These are phyloP conservation scores for Paramecium sonneborni DNA, from an alignment of 73 alveolate genomes.

Conservation along the genomic window DNA sequence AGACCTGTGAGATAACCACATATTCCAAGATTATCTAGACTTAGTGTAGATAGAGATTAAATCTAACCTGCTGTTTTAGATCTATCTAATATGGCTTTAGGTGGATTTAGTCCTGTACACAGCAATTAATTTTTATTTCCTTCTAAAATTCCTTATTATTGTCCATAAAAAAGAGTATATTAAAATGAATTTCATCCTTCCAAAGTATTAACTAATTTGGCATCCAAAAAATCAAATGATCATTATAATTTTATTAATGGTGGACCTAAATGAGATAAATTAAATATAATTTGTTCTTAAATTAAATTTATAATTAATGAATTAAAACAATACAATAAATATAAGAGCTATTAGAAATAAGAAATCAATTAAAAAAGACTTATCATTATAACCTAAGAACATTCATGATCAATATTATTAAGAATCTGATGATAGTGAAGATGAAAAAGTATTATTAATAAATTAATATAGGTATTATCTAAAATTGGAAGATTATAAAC, in stretches of 20 bases:
- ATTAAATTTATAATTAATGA: conserved; percentile 29
- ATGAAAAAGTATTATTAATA: background rate
- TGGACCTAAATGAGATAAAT: conserved; percentile 41
- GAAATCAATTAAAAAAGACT: conserved; percentile 3
- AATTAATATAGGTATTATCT: background rate
- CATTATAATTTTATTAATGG: conserved; percentile 50
- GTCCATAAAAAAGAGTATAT: conserved; percentile 34
- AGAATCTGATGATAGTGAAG: conserved; percentile 57
- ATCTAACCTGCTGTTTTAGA: background rate
- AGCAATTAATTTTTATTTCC: conserved; percentile 43
- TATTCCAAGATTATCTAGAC: background rate
- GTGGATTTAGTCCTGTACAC: conserved; percentile 47
- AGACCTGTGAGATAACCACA: background rate
- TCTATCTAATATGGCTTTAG: conserved; percentile 29
- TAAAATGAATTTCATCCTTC: conserved; percentile 56
- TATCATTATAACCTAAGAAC: background rate
- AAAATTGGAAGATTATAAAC: conserved; percentile 55
- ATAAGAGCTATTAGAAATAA: conserved; percentile 48
- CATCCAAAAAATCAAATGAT: background rate
- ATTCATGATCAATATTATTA: conserved; percentile 1
- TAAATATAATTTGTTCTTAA: background rate
- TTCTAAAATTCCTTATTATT: background rate
- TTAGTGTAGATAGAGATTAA: conserved; percentile 45
- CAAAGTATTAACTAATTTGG: background rate
- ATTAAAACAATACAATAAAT: conserved; percentile 25